phyloP scores from a whole-genome alignment of 257 asterid species.

The Solanum tacnaense region DNA sequence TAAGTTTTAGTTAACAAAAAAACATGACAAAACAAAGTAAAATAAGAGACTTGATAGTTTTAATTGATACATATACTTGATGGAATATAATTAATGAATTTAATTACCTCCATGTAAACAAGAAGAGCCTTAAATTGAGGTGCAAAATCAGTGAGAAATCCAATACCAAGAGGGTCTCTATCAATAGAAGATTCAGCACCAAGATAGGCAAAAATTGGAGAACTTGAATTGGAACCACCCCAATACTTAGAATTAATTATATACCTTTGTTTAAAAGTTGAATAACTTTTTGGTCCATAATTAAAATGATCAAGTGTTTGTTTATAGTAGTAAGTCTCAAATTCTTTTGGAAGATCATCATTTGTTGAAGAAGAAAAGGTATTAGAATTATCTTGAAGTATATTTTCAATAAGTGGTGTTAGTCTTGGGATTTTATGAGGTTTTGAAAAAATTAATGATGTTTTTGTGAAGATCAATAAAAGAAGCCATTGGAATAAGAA shows the following conservation, averaged over 20 bases:
- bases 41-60: background rate
- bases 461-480: background rate
- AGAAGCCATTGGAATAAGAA: background rate
- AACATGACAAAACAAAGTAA: background rate
- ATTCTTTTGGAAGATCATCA: slow-evolving; percentile 7
- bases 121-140: slow-evolving; percentile 51
- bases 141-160: slow-evolving; percentile 49
- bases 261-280: slow-evolving; percentile 47
- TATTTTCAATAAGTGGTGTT: background rate
- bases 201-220: slow-evolving; percentile 58
- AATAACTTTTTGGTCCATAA: slow-evolving; percentile 46
- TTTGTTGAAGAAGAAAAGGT: background rate
- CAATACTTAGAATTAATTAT: slow-evolving; percentile 31
- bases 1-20: background rate
- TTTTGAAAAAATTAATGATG: background rate
- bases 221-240: slow-evolving; percentile 37
- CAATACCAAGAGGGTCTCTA: slow-evolving; percentile 10
- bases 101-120: slow-evolving; percentile 58
- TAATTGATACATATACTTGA: background rate
- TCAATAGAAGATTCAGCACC: slow-evolving; percentile 61
- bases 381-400: background rate
- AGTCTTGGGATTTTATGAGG: slow-evolving; percentile 19
- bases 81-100: background rate
- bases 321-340: slow-evolving; percentile 26
- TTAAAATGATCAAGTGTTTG: slow-evolving; percentile 84